These are phyloP conservation scores for Clavariopsis aquatica DNA, from an alignment of 495 filamentous ascomycete genomes.

Conservation along the genomic window DNA sequence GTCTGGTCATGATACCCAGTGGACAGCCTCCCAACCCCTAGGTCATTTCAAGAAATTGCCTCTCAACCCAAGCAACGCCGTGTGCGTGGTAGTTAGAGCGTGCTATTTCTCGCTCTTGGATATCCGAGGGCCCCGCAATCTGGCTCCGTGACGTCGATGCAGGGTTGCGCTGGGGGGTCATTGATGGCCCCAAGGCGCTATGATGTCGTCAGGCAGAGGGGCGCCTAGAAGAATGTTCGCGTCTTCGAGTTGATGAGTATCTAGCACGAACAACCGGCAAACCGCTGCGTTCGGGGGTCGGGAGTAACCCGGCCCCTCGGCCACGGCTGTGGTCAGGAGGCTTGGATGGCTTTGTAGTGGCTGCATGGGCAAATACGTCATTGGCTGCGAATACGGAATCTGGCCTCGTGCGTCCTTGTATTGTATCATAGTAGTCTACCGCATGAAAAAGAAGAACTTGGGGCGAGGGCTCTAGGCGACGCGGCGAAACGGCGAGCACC, in stretches of 20 bases:
- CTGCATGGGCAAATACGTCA: slow-evolving; percentile 25
- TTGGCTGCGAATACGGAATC: slow-evolving; percentile 12
- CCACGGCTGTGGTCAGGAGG: slow-evolving; percentile 16
- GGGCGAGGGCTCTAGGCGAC: background rate
- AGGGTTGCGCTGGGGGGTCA: background rate
- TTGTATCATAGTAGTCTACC: too few relatives aligned
- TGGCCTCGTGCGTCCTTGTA: slow-evolving; percentile 18
- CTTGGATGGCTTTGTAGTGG: background rate
- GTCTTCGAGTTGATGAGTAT: background rate
- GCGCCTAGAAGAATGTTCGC: slow-evolving; percentile 8
- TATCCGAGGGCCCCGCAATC: background rate
- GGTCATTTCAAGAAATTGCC: too few relatives aligned
- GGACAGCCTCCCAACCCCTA: too few relatives aligned
- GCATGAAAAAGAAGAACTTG: background rate
- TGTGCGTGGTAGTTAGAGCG: background rate
- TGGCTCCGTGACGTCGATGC: background rate
- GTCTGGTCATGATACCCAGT: too few relatives aligned
- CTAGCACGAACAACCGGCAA: slow-evolving; percentile 10
- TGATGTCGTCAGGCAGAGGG: slow-evolving; percentile 26
- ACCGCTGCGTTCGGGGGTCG: slow-evolving; percentile 1
- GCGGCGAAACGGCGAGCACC: too few relatives aligned
- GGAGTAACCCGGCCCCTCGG: background rate
- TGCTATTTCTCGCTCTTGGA: background rate
- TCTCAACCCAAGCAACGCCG: too few relatives aligned
- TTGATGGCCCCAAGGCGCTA: slow-evolving; percentile 8